phyloP scores from a whole-genome alignment of 208 protist genomes.

The Trypanosoma melophagium region DNA sequence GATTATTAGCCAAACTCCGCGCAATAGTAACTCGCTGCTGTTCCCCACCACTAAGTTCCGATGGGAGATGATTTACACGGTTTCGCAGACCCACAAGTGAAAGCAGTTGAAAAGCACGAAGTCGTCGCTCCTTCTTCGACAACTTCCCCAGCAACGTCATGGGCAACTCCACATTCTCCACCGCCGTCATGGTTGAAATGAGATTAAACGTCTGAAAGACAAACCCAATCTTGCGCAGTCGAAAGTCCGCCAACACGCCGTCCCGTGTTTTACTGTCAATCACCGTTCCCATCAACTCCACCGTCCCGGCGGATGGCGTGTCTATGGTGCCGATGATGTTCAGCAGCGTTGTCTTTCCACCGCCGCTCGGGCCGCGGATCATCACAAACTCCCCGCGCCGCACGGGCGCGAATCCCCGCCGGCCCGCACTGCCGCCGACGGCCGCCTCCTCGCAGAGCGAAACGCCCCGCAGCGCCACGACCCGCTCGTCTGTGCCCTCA shows the following conservation, averaged over 20 bases:
- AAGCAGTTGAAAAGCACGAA: conserved; percentile 88
- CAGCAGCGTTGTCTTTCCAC: conserved; percentile 95
- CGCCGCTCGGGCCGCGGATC: conserved; percentile 96
- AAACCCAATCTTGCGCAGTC: conserved; percentile 93
- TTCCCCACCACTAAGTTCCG: conserved; percentile 96
- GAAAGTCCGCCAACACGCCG: conserved; percentile 82
- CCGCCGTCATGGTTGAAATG: conserved; percentile 95
- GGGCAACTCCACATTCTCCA: conserved; percentile 97
- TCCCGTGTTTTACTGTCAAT: conserved; percentile 78
- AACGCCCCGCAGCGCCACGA: conserved; percentile 66
- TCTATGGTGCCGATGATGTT: conserved; percentile 96
- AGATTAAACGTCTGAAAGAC: conserved; percentile 99
- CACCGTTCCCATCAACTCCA: conserved; percentile 81
- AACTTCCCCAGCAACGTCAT: conserved; percentile 94
- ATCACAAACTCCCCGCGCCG: conserved; percentile 96
- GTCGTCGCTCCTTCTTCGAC: conserved; percentile 65
- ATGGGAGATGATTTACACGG: conserved; percentile 93
- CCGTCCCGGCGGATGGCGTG: conserved; percentile 67
- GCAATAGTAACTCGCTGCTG: conserved; percentile 95
- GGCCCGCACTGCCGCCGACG: conserved; percentile 6
- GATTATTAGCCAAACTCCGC: conserved; percentile 94
- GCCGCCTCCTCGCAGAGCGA: conserved; percentile 39
- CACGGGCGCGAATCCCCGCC: conserved; percentile 57
- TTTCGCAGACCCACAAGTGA: conserved; percentile 94
- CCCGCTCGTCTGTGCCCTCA: conserved; percentile 45